Evolutionary conservation across 768 basidiomycete species (phyloP).

Genomic region (Tylopilus vinaceipallidus): DNA sequence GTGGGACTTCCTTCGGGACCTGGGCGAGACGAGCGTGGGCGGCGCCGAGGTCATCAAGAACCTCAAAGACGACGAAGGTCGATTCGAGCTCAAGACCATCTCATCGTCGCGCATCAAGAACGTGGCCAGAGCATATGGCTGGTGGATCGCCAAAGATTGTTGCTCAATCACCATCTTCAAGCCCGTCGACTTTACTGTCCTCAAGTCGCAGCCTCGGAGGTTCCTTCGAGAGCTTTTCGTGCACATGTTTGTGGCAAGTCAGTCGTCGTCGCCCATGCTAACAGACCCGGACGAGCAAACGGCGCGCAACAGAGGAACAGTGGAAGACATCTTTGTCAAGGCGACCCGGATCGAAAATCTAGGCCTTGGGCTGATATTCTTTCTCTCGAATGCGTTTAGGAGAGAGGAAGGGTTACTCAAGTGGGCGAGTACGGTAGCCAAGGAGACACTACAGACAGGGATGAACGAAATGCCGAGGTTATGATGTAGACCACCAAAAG

Average conservation of each 20-base stretch:
- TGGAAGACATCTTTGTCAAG: slow-evolving; percentile 83
- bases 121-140: slow-evolving; percentile 82
- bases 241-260: slow-evolving; percentile 71
- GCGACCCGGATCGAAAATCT: slow-evolving; percentile 62
- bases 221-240: slow-evolving; percentile 75
- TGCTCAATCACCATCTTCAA: slow-evolving; percentile 77
- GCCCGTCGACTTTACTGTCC: slow-evolving; percentile 77
- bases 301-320: slow-evolving; percentile 50
- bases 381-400: slow-evolving; percentile 50
- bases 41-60: slow-evolving; percentile 76
- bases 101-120: slow-evolving; percentile 62
- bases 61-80: slow-evolving; percentile 41
- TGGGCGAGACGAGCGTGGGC: slow-evolving; percentile 82
- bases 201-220: slow-evolving; percentile 57
- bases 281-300: slow-evolving; percentile 35
- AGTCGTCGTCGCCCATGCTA: slow-evolving; percentile 67
- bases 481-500: slow-evolving; percentile 3
- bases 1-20: slow-evolving; percentile 94
- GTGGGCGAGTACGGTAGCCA: slow-evolving; percentile 69
- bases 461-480: slow-evolving; percentile 50
- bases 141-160: slow-evolving; percentile 89
- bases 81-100: slow-evolving; percentile 48
- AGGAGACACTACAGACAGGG: slow-evolving; percentile 64
- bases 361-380: slow-evolving; percentile 74
- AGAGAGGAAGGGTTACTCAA: slow-evolving; percentile 46